phyloP scores from a whole-genome alignment of 2,329 filamentous ascomycete genomes.

The Ceratocystis diversiconidia region DNA sequence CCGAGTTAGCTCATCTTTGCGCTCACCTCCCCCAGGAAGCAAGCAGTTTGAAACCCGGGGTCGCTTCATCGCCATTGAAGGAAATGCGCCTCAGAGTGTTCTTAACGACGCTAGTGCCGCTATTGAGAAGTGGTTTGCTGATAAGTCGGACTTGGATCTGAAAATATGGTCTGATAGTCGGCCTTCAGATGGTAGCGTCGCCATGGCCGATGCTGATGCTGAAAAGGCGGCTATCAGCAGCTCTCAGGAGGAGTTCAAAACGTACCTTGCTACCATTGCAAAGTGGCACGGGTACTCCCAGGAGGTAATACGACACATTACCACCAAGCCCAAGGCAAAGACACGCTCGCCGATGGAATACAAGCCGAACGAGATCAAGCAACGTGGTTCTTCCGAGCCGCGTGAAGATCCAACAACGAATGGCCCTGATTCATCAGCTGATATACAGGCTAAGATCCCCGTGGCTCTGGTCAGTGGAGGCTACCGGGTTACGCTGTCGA shows the following conservation, averaged over 20 bases:
- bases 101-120: slow-evolving; percentile 44
- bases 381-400: background rate
- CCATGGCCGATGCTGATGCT: slow-evolving; percentile 13
- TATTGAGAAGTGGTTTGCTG: slow-evolving; percentile 48
- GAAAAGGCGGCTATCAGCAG: slow-evolving; percentile 2
- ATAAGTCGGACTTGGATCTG: slow-evolving; percentile 30
- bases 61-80: slow-evolving; percentile 71
- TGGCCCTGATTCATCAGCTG: background rate
- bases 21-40: slow-evolving; percentile 26
- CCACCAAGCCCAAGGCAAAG: slow-evolving; percentile 23
- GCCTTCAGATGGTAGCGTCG: slow-evolving; percentile 1
- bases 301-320: slow-evolving; percentile 46
- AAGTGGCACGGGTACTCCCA: slow-evolving; percentile 63
- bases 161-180: slow-evolving; percentile 31
- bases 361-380: slow-evolving; percentile 1
- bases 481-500: slow-evolving; percentile 67
- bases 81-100: slow-evolving; percentile 39
- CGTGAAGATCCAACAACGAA: background rate
- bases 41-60: slow-evolving; percentile 43
- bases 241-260: slow-evolving; percentile 27
- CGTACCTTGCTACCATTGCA: slow-evolving; percentile 54
- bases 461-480: slow-evolving; percentile 63
- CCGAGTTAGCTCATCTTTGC: slow-evolving; percentile 58
- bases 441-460: background rate
- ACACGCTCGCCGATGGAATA: slow-evolving; percentile 13